These are phyloP conservation scores for Rhexocercosporidium sp. DNA, from an alignment of 2,329 filamentous ascomycete genomes.

Conservation along the genomic window DNA sequence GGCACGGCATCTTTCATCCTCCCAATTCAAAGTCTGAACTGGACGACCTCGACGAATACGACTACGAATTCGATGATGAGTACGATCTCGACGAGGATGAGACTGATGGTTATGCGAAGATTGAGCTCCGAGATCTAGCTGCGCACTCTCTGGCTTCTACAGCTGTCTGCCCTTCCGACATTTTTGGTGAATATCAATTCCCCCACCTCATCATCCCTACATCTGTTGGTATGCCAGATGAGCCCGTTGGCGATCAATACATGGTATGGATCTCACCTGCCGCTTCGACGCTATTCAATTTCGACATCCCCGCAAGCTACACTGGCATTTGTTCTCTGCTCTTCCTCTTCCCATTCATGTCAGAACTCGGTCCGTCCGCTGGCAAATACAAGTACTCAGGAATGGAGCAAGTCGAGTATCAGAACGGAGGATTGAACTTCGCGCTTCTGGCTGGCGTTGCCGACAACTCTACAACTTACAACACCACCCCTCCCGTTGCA, in stretches of 20 bases:
- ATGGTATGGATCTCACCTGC: constrained; percentile 34
- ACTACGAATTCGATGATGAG: neutral
- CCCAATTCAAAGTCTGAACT: neutral
- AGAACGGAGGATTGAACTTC: constrained; percentile 38
- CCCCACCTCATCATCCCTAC: constrained; percentile 40
- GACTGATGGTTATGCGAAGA: neutral
- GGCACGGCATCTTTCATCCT: neutral
- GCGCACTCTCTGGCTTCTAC: neutral
- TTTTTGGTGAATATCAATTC: constrained; percentile 33
- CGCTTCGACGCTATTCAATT: constrained; percentile 40
- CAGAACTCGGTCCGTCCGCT: constrained; percentile 28
- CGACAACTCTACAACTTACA: constrained; percentile 25
- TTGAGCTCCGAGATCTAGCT: neutral
- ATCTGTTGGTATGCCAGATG: constrained; percentile 28
- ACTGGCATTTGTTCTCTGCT: constrained; percentile 37
- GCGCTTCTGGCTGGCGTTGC: constrained; percentile 32
- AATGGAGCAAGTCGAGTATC: constrained; percentile 35
- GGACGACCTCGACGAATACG: neutral
- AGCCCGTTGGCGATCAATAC: constrained; percentile 31
- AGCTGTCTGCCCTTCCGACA: constrained; percentile 32
- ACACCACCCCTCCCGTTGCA: constrained; percentile 30
- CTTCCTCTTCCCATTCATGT: constrained; percentile 40
- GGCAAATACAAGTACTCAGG: constrained; percentile 37
- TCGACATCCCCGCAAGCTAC: constrained; percentile 36
- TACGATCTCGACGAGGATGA: neutral